Evolutionary conservation across 1,139 yeast species (phyloP), one percentile per base, ranked within the genome.

Genomic region (Chernovozyma aurita): DNA sequence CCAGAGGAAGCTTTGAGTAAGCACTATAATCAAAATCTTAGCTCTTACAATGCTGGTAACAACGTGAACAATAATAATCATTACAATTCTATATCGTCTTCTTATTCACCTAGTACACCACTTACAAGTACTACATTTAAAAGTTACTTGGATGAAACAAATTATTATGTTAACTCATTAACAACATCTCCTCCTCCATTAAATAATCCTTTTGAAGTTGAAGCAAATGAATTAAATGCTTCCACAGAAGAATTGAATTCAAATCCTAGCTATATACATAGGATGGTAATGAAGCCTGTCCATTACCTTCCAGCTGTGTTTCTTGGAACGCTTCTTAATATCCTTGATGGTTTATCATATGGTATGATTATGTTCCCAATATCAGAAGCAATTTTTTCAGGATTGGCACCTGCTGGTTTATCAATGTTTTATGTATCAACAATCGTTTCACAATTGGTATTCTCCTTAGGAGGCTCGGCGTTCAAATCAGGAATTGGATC

Each of bases 291-390:
- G 3, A 59, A 57, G 42, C 81, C 83, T 0, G 40, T 73, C 3
- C 47, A 63, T n/a, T 79, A 73, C 49, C 40, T 79, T 2, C 94
- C 95, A 0, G 81, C 95, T 0, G 96, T 90, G 5, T 74, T 87
- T 32, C 64, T 92, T 30, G 98, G 98, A 0, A 70, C 88, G 0
- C 62, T 92, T 33, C 67, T 92, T 33, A 92, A 92, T 53, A 84
- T 92, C 34, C 72, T 92, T 37, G 98, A 92, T 59, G 98, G 95
- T 0, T 70, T 92, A 35, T 87, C 96, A 0, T 92, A 92, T 55
- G 98, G 98, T 32, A 90, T 92, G 97, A 90, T 92, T 52, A 78
- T 92, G 69, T 92, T 92, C 62, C 98, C 98, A 0, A 72, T 90
- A 22, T 81, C 95, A 30, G 90, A 84, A 43, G 75, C 88, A 0